Evolutionary conservation across 305 asterid species (phyloP).

Genomic region (Coffea humblotiana): DNA sequence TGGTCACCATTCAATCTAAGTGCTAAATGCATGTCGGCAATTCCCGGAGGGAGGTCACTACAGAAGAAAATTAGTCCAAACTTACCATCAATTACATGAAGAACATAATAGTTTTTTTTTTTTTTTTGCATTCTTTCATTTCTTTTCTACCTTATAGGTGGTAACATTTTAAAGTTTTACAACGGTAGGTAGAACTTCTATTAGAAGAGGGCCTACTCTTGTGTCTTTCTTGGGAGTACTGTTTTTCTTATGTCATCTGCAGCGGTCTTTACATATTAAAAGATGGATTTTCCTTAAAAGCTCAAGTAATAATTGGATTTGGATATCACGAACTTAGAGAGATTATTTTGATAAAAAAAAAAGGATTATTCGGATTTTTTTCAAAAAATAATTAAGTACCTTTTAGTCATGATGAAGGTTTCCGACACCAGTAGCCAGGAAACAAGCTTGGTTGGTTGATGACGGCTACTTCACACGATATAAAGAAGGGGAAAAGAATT

Average conservation of each 20-base stretch:
- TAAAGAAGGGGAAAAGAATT: not conserved
- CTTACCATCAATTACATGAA: not conserved
- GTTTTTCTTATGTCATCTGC: not conserved
- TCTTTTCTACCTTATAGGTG: not conserved
- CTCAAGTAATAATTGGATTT: not conserved
- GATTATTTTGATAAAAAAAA: not conserved
- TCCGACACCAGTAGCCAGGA: not conserved
- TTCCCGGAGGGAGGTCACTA: not conserved
- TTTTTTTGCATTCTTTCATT: not conserved
- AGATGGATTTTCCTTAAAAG: not conserved
- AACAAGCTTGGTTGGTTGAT: slow-evolving; percentile 1
- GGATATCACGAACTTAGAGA: not conserved
- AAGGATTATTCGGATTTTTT: not conserved
- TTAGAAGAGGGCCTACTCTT: not conserved
- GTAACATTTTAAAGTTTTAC: not conserved
- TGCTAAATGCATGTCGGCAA: slow-evolving; percentile 17
- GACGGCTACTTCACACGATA: not conserved
- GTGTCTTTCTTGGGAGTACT: not conserved
- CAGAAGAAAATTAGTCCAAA: not conserved
- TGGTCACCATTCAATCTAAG: not conserved
- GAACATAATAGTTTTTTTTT: not conserved
- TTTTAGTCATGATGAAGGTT: not conserved
- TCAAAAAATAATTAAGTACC: not conserved
- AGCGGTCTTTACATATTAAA: not conserved
- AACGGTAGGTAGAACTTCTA: not conserved